Evolutionary conservation across 169 alveolate genomes (phyloP).

Genomic region (Eimeria acervulina): DNA sequence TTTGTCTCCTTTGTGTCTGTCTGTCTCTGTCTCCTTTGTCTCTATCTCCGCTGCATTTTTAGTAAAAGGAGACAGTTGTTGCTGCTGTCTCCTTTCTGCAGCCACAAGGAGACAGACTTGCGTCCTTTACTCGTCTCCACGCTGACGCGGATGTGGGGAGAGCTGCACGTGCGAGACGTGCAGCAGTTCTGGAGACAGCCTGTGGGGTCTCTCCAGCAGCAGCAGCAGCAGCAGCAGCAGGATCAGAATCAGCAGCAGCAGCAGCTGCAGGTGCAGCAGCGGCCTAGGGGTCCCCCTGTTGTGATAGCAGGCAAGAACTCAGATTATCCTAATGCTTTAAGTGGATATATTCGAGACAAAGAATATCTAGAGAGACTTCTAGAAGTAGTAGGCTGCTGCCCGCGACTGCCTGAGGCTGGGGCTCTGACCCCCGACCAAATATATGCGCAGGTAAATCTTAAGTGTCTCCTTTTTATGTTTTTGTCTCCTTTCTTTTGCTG

Average conservation of each 20-base stretch:
- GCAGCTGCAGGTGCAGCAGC: not conserved
- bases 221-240: not conserved
- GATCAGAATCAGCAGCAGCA: not conserved
- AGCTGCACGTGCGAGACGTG: slow-evolving; percentile 39
- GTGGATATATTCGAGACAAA: slow-evolving; percentile 70
- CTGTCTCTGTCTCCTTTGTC: too few species aligned
- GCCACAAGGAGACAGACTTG: slow-evolving; percentile 60
- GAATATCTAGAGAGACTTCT: slow-evolving; percentile 74
- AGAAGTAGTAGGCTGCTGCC: slow-evolving; percentile 76
- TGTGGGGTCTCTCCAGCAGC: not conserved
- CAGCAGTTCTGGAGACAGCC: not conserved
- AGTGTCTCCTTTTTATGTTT: not conserved
- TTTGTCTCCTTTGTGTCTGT: not conserved
- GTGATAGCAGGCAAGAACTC: slow-evolving; percentile 53
- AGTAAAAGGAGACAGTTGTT: too few species aligned
- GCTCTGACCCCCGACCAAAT: slow-evolving; percentile 80
- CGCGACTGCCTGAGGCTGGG: slow-evolving; percentile 78
- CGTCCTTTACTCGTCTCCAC: slow-evolving; percentile 78
- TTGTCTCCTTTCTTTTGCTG: not conserved
- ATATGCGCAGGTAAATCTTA: slow-evolving; percentile 73
- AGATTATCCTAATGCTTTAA: slow-evolving; percentile 43
- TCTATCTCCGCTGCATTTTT: too few species aligned
- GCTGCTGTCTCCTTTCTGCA: not conserved
- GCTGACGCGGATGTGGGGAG: slow-evolving; percentile 74
- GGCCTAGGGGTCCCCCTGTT: not conserved